Evolutionary conservation across 2,329 filamentous ascomycete species (phyloP), one percentile per base, ranked within the genome.

Genomic region (Sclerotinia glacialis): DNA sequence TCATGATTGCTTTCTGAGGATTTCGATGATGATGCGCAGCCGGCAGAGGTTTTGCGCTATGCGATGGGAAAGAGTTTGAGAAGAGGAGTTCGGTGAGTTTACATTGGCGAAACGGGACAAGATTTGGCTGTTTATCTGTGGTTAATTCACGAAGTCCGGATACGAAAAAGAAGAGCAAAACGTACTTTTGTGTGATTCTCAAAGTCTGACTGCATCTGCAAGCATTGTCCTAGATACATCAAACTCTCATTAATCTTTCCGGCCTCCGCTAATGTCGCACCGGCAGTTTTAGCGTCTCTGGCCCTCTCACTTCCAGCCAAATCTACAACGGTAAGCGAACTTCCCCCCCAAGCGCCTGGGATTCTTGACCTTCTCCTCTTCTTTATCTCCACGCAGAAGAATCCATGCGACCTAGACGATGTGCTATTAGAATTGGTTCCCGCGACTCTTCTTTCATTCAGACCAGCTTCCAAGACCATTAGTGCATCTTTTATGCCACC

Each of bases 191-290:
- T 86, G 16, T 87, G 88, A 69, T 83, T 88, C 53, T 89, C 88
- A 42, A 88, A 84, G 72, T 94, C 92, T 68, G 90, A 93, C 77
- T 97, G 94, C 83, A 97, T 94, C 76, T 98, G 94, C 73, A 99
- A 84, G 76, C 95, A 99, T 76, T 98, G 95, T 0, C 95, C 95
- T 1, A 99, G 84, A 76, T 97, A 98, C 95, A 99, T 99, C 75
- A 99, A 81, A 75, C 92, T 96, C 78, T 97, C 93, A 75, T 99
- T 99, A 77, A 99, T 99, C 80, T 98, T 98, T 64, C 95, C 95
- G 46, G 94, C 95, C 80, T 99, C 95, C 0, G 91, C 94, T 18
- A 99, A 84, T 0, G 94, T 97, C 5, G 92, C 89, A 16, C 95
- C 95, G 0, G 93, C 91, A 0, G 95, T 98, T 82, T 97, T 97